Conservation (phyloP, 495 filamentous ascomycete genomes). For the Hypomontagnella submonticulosa region DNA sequence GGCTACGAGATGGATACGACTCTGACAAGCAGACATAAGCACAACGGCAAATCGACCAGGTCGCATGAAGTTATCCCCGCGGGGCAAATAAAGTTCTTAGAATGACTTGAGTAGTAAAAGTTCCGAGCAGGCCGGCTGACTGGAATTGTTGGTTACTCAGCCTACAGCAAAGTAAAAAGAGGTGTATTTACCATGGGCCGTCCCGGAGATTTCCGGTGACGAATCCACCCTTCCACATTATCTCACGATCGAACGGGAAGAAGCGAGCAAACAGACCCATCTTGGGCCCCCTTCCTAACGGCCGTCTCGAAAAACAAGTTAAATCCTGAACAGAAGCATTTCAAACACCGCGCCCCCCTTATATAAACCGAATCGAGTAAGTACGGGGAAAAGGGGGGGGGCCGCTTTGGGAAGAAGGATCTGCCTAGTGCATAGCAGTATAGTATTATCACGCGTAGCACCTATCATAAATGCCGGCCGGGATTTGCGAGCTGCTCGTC, state of each 20-base stretch:
- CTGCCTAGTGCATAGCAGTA: constrained; percentile 28
- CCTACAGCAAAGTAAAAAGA: constrained; percentile 20
- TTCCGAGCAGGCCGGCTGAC: constrained; percentile 6
- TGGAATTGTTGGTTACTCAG: constrained; percentile 7
- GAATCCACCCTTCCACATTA: neutral
- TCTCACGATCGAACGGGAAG: constrained; percentile 20
- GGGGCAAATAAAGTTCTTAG: constrained; percentile 44
- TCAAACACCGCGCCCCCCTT: constrained; percentile 31
- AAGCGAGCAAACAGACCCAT: constrained; percentile 19
- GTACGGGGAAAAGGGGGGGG: constrained; percentile 33
- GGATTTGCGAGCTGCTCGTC: constrained; percentile 32
- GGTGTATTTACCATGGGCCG: neutral
- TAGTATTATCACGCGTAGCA: constrained; percentile 20
- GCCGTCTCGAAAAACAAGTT: constrained; percentile 15
- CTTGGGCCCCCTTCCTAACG: constrained; percentile 1
- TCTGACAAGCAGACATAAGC: neutral
- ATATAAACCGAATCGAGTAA: constrained; percentile 16
- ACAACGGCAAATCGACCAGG: neutral
- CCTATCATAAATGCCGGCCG: constrained; percentile 44
- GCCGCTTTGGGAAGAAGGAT: constrained; percentile 38
- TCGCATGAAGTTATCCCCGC: constrained; percentile 24
- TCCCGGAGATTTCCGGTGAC: constrained; percentile 31
- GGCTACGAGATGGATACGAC: too few relatives aligned
- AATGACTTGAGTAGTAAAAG: constrained; percentile 26
- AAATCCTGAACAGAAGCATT: constrained; percentile 2